Evolutionary conservation across 1,284 basidiomycete species (phyloP).

Genomic region (Fomitopsis pinicola): DNA sequence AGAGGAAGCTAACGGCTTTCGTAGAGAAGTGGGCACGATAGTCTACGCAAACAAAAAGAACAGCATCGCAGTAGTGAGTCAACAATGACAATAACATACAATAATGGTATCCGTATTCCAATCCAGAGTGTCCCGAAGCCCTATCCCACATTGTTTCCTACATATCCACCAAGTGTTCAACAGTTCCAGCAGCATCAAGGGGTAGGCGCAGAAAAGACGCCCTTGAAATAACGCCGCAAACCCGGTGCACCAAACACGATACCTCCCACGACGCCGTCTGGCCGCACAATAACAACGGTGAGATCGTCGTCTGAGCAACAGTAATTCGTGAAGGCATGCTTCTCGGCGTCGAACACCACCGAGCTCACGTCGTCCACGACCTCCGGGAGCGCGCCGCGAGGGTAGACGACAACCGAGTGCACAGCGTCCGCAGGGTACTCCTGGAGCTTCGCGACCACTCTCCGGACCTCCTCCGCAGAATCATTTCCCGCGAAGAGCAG

Average conservation of each 20-base stretch:
- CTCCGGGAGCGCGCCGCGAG: neutral
- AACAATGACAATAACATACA: neutral
- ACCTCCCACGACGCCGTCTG: constrained; percentile 21
- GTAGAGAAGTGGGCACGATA: constrained; percentile 19
- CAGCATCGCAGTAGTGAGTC: neutral
- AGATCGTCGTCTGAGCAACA: neutral
- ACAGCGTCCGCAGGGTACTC: constrained; percentile 18
- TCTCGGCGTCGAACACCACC: neutral
- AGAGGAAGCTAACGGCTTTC: constrained; percentile 18
- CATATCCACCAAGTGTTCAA: neutral
- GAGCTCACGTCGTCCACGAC: neutral
- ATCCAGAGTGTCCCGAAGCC: neutral
- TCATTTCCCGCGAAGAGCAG: constrained; percentile 18
- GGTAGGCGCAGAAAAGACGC: constrained; percentile 1
- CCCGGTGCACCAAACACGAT: constrained; percentile 10
- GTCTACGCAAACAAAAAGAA: neutral
- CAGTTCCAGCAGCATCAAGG: neutral
- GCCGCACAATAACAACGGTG: neutral
- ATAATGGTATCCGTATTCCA: neutral
- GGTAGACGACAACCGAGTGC: neutral
- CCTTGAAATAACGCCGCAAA: constrained; percentile 9
- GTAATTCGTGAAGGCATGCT: neutral
- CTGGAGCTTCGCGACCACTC: neutral
- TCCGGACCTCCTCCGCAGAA: neutral
- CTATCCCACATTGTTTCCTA: neutral